A percentile compares a stretch with the other conserved stretches of the same genome.
Conservation (phyloP, 306 rosid species). For the Malus sieversii region DNA sequence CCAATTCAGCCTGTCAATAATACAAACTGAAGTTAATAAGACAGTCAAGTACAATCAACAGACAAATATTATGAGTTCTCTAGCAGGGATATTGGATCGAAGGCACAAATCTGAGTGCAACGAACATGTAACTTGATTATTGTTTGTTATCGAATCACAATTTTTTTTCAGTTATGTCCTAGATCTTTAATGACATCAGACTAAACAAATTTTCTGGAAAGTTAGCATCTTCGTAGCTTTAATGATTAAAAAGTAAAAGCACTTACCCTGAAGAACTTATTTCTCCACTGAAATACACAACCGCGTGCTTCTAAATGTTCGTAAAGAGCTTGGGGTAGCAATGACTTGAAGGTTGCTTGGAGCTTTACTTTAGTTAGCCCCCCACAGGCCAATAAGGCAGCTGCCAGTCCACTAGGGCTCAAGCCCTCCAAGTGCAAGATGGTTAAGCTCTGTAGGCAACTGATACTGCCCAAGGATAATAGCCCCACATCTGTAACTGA, state of each 20-base stretch:
- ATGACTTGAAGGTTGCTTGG: conserved; percentile 50
- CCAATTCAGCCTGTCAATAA: conserved; percentile 78
- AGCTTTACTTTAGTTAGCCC: conserved; percentile 81
- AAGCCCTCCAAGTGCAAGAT: conserved; percentile 67
- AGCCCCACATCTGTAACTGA: conserved; percentile 81
- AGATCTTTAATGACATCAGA: neutral
- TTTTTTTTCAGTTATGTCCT: neutral
- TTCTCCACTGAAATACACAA: conserved; percentile 79
- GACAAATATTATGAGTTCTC: too few species aligned
- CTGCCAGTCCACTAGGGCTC: conserved; percentile 66
- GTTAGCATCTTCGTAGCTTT: neutral
- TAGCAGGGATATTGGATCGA: neutral
- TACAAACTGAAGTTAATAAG: conserved; percentile 14
- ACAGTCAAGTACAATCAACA: neutral
- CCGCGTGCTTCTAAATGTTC: conserved; percentile 80
- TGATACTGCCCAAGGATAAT: conserved; percentile 68
- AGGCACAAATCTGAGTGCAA: neutral
- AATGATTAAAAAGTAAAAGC: neutral
- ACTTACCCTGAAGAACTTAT: conserved; percentile 70
- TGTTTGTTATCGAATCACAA: neutral
- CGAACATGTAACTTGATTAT: neutral
- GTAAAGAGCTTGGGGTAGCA: conserved; percentile 52
- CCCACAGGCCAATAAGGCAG: conserved; percentile 67
- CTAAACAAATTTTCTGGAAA: neutral
- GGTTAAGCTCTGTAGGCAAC: conserved; percentile 76